These are phyloP conservation scores for Phytophthora cajani DNA, from an alignment of 352 stramenopile genomes.

Conservation along the genomic window DNA sequence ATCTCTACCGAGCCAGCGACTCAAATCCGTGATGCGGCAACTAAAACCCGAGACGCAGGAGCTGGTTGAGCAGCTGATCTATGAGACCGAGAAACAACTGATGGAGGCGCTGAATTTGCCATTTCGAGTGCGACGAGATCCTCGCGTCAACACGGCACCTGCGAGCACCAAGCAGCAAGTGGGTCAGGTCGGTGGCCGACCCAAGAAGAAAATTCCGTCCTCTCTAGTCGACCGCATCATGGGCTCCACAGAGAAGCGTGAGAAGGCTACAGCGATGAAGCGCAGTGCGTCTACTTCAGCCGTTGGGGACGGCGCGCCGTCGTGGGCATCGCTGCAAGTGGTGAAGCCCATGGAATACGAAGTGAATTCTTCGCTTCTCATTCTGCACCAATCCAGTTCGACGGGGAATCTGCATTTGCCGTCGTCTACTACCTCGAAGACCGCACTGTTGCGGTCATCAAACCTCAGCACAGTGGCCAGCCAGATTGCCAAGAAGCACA, in stretches of 20 bases:
- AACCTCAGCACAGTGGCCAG: conserved; percentile 37
- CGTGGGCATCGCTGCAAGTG: conserved; percentile 60
- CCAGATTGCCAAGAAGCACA: conserved; percentile 59
- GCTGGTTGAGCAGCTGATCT: conserved; percentile 41
- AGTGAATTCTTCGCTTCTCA: conserved; percentile 65
- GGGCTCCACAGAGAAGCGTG: conserved; percentile 20
- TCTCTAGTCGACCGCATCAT: conserved; percentile 27
- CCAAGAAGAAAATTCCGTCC: conserved; percentile 25
- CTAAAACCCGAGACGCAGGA: conserved; percentile 38
- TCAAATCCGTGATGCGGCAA: conserved; percentile 59
- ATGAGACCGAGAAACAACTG: conserved; percentile 48
- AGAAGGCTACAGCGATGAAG: conserved; percentile 26
- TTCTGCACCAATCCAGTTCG: conserved; percentile 53
- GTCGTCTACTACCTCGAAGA: conserved; percentile 27
- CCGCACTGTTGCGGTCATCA: conserved; percentile 17
- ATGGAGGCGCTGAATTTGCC: conserved; percentile 35
- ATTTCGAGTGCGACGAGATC: conserved; percentile 30
- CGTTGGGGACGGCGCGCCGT: conserved; percentile 33
- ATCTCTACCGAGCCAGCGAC: conserved; percentile 54
- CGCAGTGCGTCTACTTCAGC: conserved; percentile 32
- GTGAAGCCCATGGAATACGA: conserved; percentile 61
- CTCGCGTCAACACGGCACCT: conserved; percentile 24
- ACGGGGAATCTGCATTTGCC: conserved; percentile 36
- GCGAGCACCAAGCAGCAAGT: conserved; percentile 7
- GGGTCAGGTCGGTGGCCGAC: background rate